Conservation (phyloP, 371 early-diverging fungal genomes). For the Actinomucor elegans region DNA sequence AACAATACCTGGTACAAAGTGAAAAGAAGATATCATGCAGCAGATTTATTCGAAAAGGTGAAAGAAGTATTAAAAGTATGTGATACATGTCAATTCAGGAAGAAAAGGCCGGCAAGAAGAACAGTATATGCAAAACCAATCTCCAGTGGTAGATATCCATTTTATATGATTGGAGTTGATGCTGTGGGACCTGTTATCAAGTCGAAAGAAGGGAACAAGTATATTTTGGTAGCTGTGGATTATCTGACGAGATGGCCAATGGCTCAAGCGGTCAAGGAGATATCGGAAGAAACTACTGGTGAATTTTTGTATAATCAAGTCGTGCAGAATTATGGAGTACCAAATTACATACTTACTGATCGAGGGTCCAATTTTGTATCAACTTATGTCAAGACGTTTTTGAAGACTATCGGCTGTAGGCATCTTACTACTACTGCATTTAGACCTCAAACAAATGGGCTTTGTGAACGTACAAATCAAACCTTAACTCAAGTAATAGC, state of each 20-base stretch:
- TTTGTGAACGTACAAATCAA: conserved; percentile 38
- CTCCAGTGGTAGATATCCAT: conserved; percentile 2
- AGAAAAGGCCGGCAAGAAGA: not conserved
- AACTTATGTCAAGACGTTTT: not conserved
- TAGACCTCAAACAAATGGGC: conserved; percentile 33
- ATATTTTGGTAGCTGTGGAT: conserved; percentile 9
- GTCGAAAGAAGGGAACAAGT: not conserved
- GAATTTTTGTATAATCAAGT: conserved; percentile 14
- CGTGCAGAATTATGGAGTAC: conserved; percentile 2
- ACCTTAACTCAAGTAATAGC: conserved; percentile 2
- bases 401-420: conserved; percentile 11
- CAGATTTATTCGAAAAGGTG: conserved; percentile 6
- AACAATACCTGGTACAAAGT: conserved; percentile 17
- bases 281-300: conserved; percentile 10
- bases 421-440: conserved; percentile 23
- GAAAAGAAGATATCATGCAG: too few relatives aligned
- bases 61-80: not conserved
- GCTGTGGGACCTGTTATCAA: conserved; percentile 16
- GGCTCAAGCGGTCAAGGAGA: conserved; percentile 8
- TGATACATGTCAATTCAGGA: conserved; percentile 6
- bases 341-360: conserved; percentile 11
- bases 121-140: conserved; percentile 6
- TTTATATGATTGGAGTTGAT: conserved; percentile 20
- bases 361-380: conserved; percentile 26
- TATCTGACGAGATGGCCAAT: conserved; percentile 16